phyloP scores from a whole-genome alignment of 768 basidiomycete genomes.

The Coprinopsis cinerea region DNA sequence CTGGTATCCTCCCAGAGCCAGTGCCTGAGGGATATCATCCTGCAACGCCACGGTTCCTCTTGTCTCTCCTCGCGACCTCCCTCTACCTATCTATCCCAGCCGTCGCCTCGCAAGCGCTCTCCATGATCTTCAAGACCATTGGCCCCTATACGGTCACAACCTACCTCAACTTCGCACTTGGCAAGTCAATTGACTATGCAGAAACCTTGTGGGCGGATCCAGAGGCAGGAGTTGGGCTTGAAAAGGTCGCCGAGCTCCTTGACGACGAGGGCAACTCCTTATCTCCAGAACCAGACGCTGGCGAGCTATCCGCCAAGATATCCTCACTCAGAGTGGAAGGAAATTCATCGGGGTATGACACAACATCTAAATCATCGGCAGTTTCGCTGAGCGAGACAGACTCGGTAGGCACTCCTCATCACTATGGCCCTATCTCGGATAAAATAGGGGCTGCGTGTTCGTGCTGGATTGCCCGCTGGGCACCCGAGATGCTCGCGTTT shows the following conservation, averaged over 20 bases:
- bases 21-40: conserved; percentile 58
- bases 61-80: conserved; percentile 83
- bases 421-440: conserved; percentile 85
- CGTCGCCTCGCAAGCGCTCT: conserved; percentile 69
- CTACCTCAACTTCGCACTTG: conserved; percentile 81
- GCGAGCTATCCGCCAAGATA: conserved; percentile 6
- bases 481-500: conserved; percentile 62
- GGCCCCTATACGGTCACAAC: conserved; percentile 71
- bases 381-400: conserved; percentile 14
- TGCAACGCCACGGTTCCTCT: conserved; percentile 72
- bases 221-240: conserved; percentile 65
- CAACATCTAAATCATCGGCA: conserved; percentile 12
- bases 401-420: conserved; percentile 36
- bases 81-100: conserved; percentile 81
- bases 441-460: conserved; percentile 88
- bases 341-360: conserved; percentile 1
- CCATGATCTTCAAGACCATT: conserved; percentile 63
- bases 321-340: conserved; percentile 8
- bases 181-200: conserved; percentile 49
- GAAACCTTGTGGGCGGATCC: conserved; percentile 34
- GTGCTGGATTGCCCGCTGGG: conserved; percentile 89
- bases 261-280: conserved; percentile 26
- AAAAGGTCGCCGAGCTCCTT: conserved; percentile 51
- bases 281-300: conserved; percentile 15
- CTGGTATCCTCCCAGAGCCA: conserved; percentile 18